A percentile compares a stretch with the other conserved stretches of the same genome.
Conservation (phyloP, 2,329 filamentous ascomycete genomes). For the Pyrenophora graminea region DNA sequence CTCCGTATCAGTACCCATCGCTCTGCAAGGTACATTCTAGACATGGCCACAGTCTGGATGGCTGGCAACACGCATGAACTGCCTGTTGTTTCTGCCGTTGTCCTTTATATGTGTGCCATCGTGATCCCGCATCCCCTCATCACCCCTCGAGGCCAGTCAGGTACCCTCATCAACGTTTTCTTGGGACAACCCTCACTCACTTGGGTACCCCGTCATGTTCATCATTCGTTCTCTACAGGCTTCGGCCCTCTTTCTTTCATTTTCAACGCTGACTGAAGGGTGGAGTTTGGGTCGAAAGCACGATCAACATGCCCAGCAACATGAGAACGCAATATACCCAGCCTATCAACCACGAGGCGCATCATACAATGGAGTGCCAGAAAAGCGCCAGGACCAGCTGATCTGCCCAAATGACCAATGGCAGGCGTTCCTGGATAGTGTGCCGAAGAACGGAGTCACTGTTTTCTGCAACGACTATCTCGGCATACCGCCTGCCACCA, state of each 20-base stretch:
- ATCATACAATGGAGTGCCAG: slow-evolving; percentile 8
- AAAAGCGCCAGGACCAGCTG: slow-evolving; percentile 26
- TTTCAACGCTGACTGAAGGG: slow-evolving; percentile 26
- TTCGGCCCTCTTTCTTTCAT: slow-evolving; percentile 37
- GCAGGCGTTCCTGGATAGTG: slow-evolving; percentile 22
- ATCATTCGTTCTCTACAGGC: slow-evolving; percentile 39
- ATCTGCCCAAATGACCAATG: slow-evolving; percentile 26
- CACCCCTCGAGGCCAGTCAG: slow-evolving; percentile 20
- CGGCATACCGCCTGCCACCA: slow-evolving; percentile 30
- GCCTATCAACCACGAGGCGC: background rate
- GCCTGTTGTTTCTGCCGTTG: slow-evolving; percentile 10
- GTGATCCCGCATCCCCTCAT: slow-evolving; percentile 19
- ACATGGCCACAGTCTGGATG: slow-evolving; percentile 33
- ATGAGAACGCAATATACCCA: slow-evolving; percentile 3
- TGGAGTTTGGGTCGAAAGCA: slow-evolving; percentile 22
- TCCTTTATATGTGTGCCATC: slow-evolving; percentile 36
- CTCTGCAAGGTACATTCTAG: slow-evolving; percentile 45
- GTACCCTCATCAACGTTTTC: slow-evolving; percentile 24
- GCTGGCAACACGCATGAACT: slow-evolving; percentile 29
- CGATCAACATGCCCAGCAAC: slow-evolving; percentile 8
- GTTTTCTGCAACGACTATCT: slow-evolving; percentile 39
- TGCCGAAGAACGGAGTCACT: slow-evolving; percentile 12
- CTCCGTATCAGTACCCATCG: slow-evolving; percentile 35
- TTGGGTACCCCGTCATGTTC: slow-evolving; percentile 43
- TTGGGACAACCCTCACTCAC: slow-evolving; percentile 40